These are phyloP conservation scores for Sclerospora graminicola DNA, from an alignment of 352 stramenopile genomes.

Conservation along the genomic window DNA sequence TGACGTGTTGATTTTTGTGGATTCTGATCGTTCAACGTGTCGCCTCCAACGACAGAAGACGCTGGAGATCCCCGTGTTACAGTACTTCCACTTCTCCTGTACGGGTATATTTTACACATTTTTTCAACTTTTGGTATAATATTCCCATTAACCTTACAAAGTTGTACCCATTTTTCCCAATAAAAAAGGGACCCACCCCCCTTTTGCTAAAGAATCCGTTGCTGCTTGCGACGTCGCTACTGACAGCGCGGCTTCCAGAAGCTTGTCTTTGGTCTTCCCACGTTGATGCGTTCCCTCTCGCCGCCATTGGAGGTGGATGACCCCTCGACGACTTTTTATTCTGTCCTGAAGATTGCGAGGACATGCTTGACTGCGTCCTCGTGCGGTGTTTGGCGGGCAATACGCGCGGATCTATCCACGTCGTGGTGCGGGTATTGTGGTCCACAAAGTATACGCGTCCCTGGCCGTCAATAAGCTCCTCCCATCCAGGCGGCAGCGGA, in stretches of 20 bases:
- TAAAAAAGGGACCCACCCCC: too few relatives aligned
- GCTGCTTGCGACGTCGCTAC: slow-evolving; percentile 5
- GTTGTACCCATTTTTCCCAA: too few relatives aligned
- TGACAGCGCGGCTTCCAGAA: slow-evolving; percentile 2
- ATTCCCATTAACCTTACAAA: too few relatives aligned
- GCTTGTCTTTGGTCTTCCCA: slow-evolving; percentile 12
- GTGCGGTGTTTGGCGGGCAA: slow-evolving; percentile 11
- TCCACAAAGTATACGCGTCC: slow-evolving; percentile 79
- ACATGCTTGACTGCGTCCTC: slow-evolving; percentile 9
- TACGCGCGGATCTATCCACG: slow-evolving; percentile 74
- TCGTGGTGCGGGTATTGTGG: slow-evolving; percentile 66
- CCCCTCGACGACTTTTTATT: slow-evolving; percentile 1
- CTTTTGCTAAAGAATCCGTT: too few relatives aligned
- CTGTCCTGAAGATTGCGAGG: slow-evolving; percentile 1
- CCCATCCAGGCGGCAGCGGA: slow-evolving; percentile 59
- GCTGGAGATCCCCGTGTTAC: slow-evolving; percentile 10
- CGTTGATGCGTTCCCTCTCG: slow-evolving; percentile 6
- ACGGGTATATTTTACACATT: too few relatives aligned
- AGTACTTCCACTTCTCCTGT: slow-evolving; percentile 12
- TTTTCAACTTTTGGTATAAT: too few relatives aligned
- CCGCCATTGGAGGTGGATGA: not conserved
- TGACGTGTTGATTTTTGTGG: slow-evolving; percentile 17
- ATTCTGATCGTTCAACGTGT: slow-evolving; percentile 7
- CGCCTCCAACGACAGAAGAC: not conserved
- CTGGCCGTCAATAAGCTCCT: slow-evolving; percentile 65